A percentile compares a stretch with the other conserved stretches of the same genome.
These are phyloP conservation scores for Naganishia friedmannii DNA, from an alignment of 768 basidiomycete species.

Conservation along the genomic window DNA sequence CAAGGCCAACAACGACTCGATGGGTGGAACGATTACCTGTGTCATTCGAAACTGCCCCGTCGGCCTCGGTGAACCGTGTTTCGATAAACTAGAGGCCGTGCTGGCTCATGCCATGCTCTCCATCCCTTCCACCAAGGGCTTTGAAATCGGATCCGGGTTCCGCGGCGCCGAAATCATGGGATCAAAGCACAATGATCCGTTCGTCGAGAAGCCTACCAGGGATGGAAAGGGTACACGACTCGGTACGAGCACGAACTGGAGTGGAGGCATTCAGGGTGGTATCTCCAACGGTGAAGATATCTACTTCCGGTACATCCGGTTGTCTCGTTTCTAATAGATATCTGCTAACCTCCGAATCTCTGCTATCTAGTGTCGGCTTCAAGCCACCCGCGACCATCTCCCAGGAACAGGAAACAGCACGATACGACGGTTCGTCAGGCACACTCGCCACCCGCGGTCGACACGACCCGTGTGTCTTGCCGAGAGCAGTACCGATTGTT, in stretches of 20 bases:
- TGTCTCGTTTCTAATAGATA: background rate
- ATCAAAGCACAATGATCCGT: conserved; percentile 87
- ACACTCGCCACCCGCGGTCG: conserved; percentile 84
- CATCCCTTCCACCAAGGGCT: conserved; percentile 96
- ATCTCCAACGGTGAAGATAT: conserved; percentile 96
- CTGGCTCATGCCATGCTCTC: conserved; percentile 98
- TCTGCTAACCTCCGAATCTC: background rate
- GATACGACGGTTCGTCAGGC: conserved; percentile 88
- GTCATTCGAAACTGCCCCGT: conserved; percentile 85
- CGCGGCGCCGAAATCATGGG: conserved; percentile 89
- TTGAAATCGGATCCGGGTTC: conserved; percentile 97
- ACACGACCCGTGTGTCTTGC: conserved; percentile 97
- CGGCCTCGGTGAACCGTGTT: conserved; percentile 93
- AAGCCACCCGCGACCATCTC: conserved; percentile 98
- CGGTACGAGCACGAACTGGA: conserved; percentile 88
- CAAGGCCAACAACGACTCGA: conserved; percentile 85
- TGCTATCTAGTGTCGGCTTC: conserved; percentile 74
- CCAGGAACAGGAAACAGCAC: conserved; percentile 80
- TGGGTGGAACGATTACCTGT: conserved; percentile 97
- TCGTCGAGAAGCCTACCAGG: conserved; percentile 49
- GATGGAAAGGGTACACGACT: conserved; percentile 54
- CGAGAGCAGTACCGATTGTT: conserved; percentile 93
- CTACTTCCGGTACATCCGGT: conserved; percentile 76
- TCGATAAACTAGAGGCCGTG: conserved; percentile 95
- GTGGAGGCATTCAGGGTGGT: conserved; percentile 94